Conservation (phyloP, 202 grass and related monocot genomes). For the Alloteropsis angusta region DNA sequence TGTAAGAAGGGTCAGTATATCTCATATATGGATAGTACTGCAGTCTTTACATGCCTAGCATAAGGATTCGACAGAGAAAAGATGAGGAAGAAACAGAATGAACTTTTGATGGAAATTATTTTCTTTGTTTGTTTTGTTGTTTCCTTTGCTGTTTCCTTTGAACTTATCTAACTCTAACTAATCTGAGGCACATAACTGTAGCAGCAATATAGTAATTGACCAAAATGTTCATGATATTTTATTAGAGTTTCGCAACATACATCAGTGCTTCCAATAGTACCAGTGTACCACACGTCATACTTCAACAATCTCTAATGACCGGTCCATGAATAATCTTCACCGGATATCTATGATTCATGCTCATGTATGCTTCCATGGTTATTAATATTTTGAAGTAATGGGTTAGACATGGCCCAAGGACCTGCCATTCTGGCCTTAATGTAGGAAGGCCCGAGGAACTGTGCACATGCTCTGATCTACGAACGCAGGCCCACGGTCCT, state of each 20-base stretch:
- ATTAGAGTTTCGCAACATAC: not conserved
- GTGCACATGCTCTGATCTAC: not conserved
- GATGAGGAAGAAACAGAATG: not conserved
- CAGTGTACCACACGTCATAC: not conserved
- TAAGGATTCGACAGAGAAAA: slow-evolving; percentile 3
- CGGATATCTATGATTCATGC: not conserved
- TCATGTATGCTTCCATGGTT: not conserved
- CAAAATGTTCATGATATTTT: not conserved
- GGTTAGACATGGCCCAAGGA: not conserved
- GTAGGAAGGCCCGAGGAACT: not conserved
- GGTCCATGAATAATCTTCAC: not conserved
- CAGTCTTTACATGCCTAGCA: not conserved
- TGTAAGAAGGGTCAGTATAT: not conserved
- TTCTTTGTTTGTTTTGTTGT: not conserved
- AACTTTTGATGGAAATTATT: not conserved
- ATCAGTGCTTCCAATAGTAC: not conserved
- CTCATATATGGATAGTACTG: not conserved
- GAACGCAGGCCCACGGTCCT: not conserved
- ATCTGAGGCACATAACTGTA: not conserved
- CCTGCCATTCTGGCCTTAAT: not conserved
- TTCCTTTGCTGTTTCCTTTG: not conserved
- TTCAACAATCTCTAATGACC: not conserved
- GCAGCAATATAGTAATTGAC: not conserved
- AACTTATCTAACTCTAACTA: not conserved
- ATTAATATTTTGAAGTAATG: not conserved